These are phyloP conservation scores for Corymbia calophylla DNA, from an alignment of 441 rosid species.

Conservation along the genomic window DNA sequence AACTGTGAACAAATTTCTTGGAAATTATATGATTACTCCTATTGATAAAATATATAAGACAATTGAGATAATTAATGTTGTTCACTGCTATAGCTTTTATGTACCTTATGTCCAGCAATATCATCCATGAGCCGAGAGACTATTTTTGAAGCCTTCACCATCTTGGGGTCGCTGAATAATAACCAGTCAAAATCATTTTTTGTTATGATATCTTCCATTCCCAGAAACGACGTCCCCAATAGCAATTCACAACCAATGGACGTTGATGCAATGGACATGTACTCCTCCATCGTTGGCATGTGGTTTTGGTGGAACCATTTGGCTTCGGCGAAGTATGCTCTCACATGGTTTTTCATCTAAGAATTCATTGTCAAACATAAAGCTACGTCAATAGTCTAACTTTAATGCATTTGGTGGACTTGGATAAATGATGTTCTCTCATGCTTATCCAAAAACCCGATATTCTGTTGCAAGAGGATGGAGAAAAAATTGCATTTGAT, in stretches of 20 bases:
- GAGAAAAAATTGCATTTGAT: neutral
- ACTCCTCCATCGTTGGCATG: neutral
- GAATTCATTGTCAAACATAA: neutral
- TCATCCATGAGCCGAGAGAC: neutral
- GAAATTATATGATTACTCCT: neutral
- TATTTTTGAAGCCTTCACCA: neutral
- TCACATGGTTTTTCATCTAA: neutral
- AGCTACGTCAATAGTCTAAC: neutral
- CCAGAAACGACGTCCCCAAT: neutral
- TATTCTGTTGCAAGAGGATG: neutral
- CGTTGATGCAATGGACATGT: neutral
- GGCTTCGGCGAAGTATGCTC: neutral
- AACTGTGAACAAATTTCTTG: neutral
- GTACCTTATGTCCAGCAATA: neutral
- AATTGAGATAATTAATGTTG: neutral
- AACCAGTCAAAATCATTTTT: neutral
- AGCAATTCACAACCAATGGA: neutral
- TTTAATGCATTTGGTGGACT: neutral
- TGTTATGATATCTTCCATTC: neutral
- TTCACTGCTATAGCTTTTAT: neutral
- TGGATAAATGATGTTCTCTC: neutral
- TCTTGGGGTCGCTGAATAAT: neutral
- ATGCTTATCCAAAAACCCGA: neutral
- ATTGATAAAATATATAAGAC: neutral
- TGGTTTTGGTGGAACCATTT: neutral